Conservation (phyloP, 768 basidiomycete species). For the Rhodotorula taiwanensis region DNA sequence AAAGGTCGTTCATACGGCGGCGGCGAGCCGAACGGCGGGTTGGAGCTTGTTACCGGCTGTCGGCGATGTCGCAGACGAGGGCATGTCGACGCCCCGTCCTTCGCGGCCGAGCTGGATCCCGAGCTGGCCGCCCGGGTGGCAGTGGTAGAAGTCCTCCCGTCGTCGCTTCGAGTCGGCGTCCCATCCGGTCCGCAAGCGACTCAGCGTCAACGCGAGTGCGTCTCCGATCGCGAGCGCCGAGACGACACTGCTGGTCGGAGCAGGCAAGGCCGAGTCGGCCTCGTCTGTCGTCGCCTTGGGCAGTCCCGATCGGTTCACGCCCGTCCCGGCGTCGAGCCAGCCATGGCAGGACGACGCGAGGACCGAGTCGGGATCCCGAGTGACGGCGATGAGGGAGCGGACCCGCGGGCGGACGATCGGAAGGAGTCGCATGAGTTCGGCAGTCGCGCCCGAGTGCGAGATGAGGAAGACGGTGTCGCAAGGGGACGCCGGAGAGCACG, state of each 20-base stretch:
- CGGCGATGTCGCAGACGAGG: no score
- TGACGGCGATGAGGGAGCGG: constrained; percentile 35
- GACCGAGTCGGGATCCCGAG: constrained; percentile 36
- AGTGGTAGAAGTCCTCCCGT: constrained; percentile 28
- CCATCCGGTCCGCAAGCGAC: constrained; percentile 36
- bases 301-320: constrained; percentile 25
- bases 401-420: constrained; percentile 35
- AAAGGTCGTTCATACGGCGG: not conserved
- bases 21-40: not conserved
- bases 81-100: constrained; percentile 15
- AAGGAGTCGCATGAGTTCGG: constrained; percentile 40
- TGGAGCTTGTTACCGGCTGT: not conserved
- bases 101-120: constrained; percentile 28
- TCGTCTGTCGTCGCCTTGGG: constrained; percentile 36
- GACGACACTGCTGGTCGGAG: constrained; percentile 39
- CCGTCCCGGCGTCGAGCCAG: constrained; percentile 38
- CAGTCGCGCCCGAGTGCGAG: constrained; percentile 40
- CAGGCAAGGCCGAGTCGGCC: constrained; percentile 39
- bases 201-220: constrained; percentile 35
- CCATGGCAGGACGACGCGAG: constrained; percentile 35
- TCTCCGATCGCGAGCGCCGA: constrained; percentile 39
- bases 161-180: constrained; percentile 34
- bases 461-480: constrained; percentile 40
- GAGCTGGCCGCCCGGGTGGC: constrained; percentile 39
- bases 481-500: constrained; percentile 24